Evolutionary conservation across 108 stramenopile genomes (phyloP), one percentile per base, ranked within the genome.

Genomic region (Bacterosira constricta): DNA sequence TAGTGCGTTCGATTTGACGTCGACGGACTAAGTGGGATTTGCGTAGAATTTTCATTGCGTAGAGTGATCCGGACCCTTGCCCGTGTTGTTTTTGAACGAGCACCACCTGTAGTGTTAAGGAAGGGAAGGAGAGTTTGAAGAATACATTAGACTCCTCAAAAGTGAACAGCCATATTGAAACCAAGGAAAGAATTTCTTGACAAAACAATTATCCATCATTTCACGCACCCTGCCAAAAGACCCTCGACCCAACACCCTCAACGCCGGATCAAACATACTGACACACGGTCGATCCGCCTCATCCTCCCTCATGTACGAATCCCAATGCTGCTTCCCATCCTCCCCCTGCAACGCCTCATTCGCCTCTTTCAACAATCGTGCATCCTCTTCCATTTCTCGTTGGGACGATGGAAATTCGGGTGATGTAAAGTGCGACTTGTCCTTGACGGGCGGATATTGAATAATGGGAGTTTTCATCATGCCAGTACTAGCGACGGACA

Each of bases 41-140:
- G 65, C 92, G 82, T 17, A 99, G 81, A 42, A 98, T 95, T 85
- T 99, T 99, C 97, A 99, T 99, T 42, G 99, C 99, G 83, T 92
- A 98, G 17, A 98, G 73, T 36, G 77, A 63, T 37, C 95, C 94
- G 30, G 79, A 75, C 63, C 89, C 85, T 20, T 76, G 74, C 5
- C 94, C 94, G 15, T 71, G 61, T 35, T 81, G 83, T 60, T 97
- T 93, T 71, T 93, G 90, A 26, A 95, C 94, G 21, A 97, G 73
- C 3, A 96, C 90, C 12, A 97, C 96, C 92, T 87, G 8, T n/a
- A n/a, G n/a, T n/a, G n/a, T n/a, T n/a, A n/a, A n/a, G n/a, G n/a
- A n/a, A n/a, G n/a, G n/a, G n/a, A n/a, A n/a, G n/a, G n/a, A 57
- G 18, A 17, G 67, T 38, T 17, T 6, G 13, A n/a, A n/a, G n/a